Conservation (phyloP, 805 yeast species). For the Tetrapisispora iriomotensis region DNA sequence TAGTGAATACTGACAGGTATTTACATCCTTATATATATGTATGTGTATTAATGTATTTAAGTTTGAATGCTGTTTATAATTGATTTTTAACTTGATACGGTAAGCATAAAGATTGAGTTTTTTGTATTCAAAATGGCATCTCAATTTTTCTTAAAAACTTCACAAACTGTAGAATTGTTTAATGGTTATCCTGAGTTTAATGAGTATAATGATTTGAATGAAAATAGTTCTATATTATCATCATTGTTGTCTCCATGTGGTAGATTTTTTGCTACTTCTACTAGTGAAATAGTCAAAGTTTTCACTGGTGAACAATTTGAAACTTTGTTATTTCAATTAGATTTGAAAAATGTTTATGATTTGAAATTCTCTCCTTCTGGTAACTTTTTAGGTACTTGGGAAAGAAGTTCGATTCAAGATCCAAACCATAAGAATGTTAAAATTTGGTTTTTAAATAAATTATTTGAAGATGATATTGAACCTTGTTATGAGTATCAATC, state of each 20-base stretch:
- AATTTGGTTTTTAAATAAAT: constrained; percentile 50
- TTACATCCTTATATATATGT: too few relatives aligned
- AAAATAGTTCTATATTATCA: constrained; percentile 13
- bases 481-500: constrained; percentile 49
- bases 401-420: constrained; percentile 67
- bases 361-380: constrained; percentile 85
- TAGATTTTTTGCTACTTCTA: constrained; percentile 27
- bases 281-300: constrained; percentile 19
- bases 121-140: constrained; percentile 30
- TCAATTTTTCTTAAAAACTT: constrained; percentile 28
- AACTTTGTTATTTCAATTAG: constrained; percentile 11
- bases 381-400: constrained; percentile 76
- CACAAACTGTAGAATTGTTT: constrained; percentile 27
- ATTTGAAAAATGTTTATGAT: constrained; percentile 63
- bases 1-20: too few relatives aligned
- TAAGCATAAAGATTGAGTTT: too few relatives aligned
- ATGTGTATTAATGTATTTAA: too few relatives aligned
- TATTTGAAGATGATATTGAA: constrained; percentile 30
- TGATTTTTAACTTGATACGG: too few relatives aligned
- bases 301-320: constrained; percentile 23
- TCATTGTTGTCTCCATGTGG: constrained; percentile 30
- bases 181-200: constrained; percentile 28
- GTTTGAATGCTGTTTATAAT: too few relatives aligned
- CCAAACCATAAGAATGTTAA: constrained; percentile 71
- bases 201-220: constrained; percentile 18